Percentiles rank a stretch among this genome's conserved stretches.
These are phyloP conservation scores for Xylariomycetidae sp. DNA, from an alignment of 2,329 filamentous ascomycete genomes.

Conservation along the genomic window DNA sequence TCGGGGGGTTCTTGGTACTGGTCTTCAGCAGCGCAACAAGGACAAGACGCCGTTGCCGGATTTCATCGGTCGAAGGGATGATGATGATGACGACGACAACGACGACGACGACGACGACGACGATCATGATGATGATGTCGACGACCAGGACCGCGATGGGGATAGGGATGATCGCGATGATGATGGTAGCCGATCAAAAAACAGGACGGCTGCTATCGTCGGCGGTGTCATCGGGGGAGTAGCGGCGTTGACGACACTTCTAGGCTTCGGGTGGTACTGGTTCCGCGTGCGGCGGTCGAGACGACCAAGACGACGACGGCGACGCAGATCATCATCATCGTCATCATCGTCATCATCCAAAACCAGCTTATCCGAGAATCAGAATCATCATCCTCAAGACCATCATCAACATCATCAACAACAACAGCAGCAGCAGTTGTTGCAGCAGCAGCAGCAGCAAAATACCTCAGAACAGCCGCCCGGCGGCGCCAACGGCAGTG, in stretches of 20 bases:
- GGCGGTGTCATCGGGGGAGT: conserved; percentile 9
- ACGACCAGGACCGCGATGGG: conserved; percentile 5
- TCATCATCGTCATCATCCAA: conserved; percentile 1
- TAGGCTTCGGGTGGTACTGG: conserved; percentile 8
- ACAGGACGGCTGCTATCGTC: conserved; percentile 3
- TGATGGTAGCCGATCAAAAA: too few species aligned
- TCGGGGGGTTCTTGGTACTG: too few species aligned
- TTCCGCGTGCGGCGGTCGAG: conserved; percentile 9
- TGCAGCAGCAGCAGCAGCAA: too few species aligned
- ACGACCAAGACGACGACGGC: conserved; percentile 1
- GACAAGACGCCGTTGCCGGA: too few species aligned
- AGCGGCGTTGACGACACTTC: conserved; percentile 2
- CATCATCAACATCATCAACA: background rate
- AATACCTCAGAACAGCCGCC: too few species aligned
- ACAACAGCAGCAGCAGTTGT: too few species aligned
- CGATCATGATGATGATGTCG: conserved; percentile 7
- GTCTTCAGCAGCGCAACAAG: too few species aligned
- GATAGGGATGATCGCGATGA: conserved; percentile 1
- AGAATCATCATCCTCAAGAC: background rate
- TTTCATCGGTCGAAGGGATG: too few species aligned
- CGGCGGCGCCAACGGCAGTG: too few species aligned
- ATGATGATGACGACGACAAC: conserved; percentile 4
- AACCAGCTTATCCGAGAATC: conserved; percentile 2
- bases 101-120: conserved; percentile 11
- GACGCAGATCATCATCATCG: background rate